A percentile compares a stretch with the other conserved stretches of the same genome.
Conservation (phyloP, 805 yeast genomes). For the Wickerhamomyces queroliae region DNA sequence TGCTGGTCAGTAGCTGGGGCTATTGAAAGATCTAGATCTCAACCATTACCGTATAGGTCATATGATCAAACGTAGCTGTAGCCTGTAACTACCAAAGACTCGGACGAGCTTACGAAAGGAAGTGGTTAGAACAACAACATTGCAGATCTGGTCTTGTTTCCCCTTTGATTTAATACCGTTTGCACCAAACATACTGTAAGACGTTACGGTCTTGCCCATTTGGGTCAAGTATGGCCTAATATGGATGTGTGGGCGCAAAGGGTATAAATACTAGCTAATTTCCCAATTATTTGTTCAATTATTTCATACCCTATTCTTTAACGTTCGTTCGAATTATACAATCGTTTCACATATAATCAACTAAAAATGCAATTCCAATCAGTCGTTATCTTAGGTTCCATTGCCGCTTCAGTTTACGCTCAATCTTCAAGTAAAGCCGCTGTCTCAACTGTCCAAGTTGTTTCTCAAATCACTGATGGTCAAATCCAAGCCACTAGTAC, state of each 20-base stretch:
- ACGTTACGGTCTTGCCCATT: too few relatives aligned
- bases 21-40: too few relatives aligned
- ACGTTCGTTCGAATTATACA: neutral
- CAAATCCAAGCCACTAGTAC: slow-evolving; percentile 42
- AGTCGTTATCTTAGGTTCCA: slow-evolving; percentile 2
- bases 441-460: slow-evolving; percentile 23
- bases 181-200: too few relatives aligned
- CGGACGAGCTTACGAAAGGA: too few relatives aligned
- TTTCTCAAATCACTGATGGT: slow-evolving; percentile 49
- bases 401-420: slow-evolving; percentile 23
- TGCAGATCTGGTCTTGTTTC: too few relatives aligned
- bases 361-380: slow-evolving; percentile 11
- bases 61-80: too few relatives aligned
- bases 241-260: slow-evolving; percentile 12
- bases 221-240: too few relatives aligned
- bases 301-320: neutral
- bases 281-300: slow-evolving; percentile 4
- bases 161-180: too few relatives aligned
- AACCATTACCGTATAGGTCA: too few relatives aligned
- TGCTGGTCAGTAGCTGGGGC: too few relatives aligned
- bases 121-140: too few relatives aligned
- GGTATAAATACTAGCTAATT: slow-evolving; percentile 27
- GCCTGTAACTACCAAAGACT: too few relatives aligned
- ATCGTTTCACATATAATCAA: neutral
- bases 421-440: slow-evolving; percentile 13